Base-by-base conservation (phyloP, 768 basidiomycete genomes). In the Naganishia kalamii region DNA sequence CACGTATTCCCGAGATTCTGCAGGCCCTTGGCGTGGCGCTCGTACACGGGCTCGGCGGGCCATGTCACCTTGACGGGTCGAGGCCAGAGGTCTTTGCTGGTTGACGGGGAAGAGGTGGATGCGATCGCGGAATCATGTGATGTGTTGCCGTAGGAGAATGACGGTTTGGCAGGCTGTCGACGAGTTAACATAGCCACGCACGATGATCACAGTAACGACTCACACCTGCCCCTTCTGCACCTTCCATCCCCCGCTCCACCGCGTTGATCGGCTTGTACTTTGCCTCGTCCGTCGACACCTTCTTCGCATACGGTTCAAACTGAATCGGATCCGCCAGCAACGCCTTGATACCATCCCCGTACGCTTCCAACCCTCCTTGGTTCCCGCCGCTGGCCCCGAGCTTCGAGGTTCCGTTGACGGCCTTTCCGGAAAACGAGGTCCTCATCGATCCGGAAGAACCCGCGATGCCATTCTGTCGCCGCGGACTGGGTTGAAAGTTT, bases 1-100 rank as follows among this genome's bases (percentile, higher is more conserved):
- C 96, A 99, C 1, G 91, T 94, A 74, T 97, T 98, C 49, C 90
- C 91, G 29, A 81, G 87, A 78, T 97, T 97, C 73, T 84, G 82
- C 49, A 97, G 80, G 1, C 92, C 92, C 46, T 47, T 46, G 7
- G 64, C 54, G 13, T 47, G 37, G 27, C 46, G 62, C 12, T 47
- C 57, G 47, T 60, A 60, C 25, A 48, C 37, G 33, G 44, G 32
- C 29, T 46, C 37, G 17, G 44, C 19, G 21, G 64, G 64, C 54
- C 52, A 65, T 23, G 40, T 23, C 13, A 46, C 25, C 25, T 65
- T 54, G 32, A 65, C 54, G 10, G 52, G 41, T 27, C 44, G 52
- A 49, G 64, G 48, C 32, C 46, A 54, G 21, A 65, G 46, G 33
- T 59, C 52, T 10, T 59, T 52, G 21, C 3, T 33, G 30, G n/a